phyloP scores from a whole-genome alignment of 345 rosid genomes.

The Murraya koenigii region DNA sequence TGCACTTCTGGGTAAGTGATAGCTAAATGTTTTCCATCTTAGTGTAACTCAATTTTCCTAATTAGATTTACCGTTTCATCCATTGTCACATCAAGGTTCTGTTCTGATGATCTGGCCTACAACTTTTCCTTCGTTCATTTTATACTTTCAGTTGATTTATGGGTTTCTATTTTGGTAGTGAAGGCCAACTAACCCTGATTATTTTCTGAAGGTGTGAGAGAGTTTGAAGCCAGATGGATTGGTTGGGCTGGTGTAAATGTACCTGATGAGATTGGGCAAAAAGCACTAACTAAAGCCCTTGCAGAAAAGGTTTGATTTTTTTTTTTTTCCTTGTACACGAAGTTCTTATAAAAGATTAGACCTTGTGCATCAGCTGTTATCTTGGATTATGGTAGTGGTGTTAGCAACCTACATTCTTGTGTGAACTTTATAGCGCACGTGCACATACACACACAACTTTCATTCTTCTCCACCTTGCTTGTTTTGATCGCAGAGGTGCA shows the following conservation, averaged over 20 bases:
- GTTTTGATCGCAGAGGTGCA: constrained; percentile 46
- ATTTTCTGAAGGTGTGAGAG: constrained; percentile 46
- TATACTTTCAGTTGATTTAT: background rate
- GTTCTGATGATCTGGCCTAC: background rate
- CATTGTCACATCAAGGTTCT: background rate
- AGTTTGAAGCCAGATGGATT: constrained; percentile 62
- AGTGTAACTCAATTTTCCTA: background rate
- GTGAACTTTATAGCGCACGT: background rate
- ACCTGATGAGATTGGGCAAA: constrained; percentile 50
- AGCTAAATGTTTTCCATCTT: background rate
- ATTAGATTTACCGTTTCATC: background rate
- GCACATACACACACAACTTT: background rate
- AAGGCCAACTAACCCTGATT: background rate
- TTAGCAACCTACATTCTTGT: background rate
- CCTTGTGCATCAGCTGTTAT: background rate
- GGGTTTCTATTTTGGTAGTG: constrained; percentile 5
- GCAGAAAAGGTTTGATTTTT: constrained; percentile 48
- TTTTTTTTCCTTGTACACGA: constrained; percentile 5
- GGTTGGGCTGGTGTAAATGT: constrained; percentile 74
- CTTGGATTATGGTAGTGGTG: background rate
- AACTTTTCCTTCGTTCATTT: background rate
- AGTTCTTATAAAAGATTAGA: background rate
- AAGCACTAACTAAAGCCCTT: constrained; percentile 43
- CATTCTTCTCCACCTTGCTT: background rate
- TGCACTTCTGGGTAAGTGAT: constrained; percentile 51